A percentile compares a stretch with the other conserved stretches of the same genome.
phyloP scores from a whole-genome alignment of 306 rosid species.

The Adenanthera pavonina region DNA sequence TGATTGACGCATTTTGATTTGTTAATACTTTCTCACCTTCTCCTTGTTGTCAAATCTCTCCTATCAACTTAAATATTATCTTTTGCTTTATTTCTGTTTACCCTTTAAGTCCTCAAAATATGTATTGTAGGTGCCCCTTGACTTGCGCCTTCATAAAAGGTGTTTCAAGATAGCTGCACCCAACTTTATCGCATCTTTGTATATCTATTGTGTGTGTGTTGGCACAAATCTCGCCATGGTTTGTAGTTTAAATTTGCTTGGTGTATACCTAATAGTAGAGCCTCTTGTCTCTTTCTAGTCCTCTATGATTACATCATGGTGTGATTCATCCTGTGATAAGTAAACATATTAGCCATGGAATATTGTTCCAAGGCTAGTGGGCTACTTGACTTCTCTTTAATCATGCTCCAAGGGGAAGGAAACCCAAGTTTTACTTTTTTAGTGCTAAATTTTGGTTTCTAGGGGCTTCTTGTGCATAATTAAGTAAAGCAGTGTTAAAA shows the following conservation, averaged over 20 bases:
- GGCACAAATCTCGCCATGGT: neutral
- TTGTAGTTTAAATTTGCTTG: neutral
- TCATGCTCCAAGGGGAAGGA: neutral
- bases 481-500: neutral
- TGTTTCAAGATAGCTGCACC: neutral
- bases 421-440: neutral
- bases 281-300: neutral
- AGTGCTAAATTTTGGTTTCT: slow-evolving; percentile 23
- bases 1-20: neutral
- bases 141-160: neutral
- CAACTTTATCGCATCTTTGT: neutral
- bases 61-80: neutral
- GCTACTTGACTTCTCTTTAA: neutral
- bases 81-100: neutral
- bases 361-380: neutral
- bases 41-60: neutral
- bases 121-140: neutral
- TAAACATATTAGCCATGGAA: neutral
- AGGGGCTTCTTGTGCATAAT: neutral
- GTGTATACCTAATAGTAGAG: neutral
- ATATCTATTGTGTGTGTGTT: neutral
- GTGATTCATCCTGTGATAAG: neutral
- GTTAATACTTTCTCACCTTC: neutral
- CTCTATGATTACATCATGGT: neutral
- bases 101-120: neutral